Conservation (phyloP, 1,284 basidiomycete species). For the Cryptococcus sp. region DNA sequence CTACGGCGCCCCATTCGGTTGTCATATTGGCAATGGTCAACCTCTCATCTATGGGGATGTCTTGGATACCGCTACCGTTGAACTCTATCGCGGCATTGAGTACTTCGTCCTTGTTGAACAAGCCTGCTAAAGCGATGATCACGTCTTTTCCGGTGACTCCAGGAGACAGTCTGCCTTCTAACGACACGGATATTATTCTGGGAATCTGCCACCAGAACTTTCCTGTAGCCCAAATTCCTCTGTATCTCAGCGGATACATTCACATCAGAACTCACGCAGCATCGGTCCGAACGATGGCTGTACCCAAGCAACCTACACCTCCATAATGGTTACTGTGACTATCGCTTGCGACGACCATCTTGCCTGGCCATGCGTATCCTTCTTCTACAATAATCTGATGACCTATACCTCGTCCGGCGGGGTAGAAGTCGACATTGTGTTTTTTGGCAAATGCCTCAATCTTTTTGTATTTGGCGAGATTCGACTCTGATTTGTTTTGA, state of each 20-base stretch:
- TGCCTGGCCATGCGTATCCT: slow-evolving; percentile 90
- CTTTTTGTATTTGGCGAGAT: slow-evolving; percentile 84
- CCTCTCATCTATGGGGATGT: slow-evolving; percentile 82
- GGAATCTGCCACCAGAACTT: slow-evolving; percentile 99
- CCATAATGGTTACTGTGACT: slow-evolving; percentile 97
- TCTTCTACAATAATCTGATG: slow-evolving; percentile 94
- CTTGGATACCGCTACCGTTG: slow-evolving; percentile 80
- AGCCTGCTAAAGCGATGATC: slow-evolving; percentile 93
- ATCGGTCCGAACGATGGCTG: slow-evolving; percentile 83
- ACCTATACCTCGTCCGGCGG: slow-evolving; percentile 96
- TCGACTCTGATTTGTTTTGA: slow-evolving; percentile 92
- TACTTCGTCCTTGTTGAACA: slow-evolving; percentile 96
- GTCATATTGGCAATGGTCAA: slow-evolving; percentile 98
- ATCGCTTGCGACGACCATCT: slow-evolving; percentile 91
- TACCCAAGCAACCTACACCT: slow-evolving; percentile 93
- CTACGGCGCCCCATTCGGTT: slow-evolving; percentile 97
- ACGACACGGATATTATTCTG: slow-evolving; percentile 89
- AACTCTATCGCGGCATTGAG: slow-evolving; percentile 99
- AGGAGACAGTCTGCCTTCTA: slow-evolving; percentile 72
- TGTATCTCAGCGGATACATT: slow-evolving; percentile 10
- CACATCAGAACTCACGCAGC: slow-evolving; percentile 38
- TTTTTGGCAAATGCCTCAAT: slow-evolving; percentile 88
- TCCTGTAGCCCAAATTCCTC: slow-evolving; percentile 94
- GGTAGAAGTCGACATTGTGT: slow-evolving; percentile 91
- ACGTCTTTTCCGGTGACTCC: slow-evolving; percentile 99